phyloP scores from a whole-genome alignment of 305 asterid genomes.

The Ajuga reptans region DNA sequence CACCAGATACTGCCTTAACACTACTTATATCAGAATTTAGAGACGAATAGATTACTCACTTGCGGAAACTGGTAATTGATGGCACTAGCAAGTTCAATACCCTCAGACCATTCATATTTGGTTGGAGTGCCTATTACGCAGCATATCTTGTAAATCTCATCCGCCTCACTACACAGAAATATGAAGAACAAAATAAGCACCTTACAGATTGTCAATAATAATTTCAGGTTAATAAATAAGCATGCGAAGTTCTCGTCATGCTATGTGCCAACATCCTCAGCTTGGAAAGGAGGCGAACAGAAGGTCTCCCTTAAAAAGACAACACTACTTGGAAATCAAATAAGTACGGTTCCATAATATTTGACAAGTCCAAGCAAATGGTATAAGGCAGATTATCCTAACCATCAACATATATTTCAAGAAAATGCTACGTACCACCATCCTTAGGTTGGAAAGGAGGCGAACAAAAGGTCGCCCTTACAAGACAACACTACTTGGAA shows the following conservation, averaged over 20 bases:
- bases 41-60: slow-evolving; percentile 28
- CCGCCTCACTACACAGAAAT: slow-evolving; percentile 43
- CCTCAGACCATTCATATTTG: slow-evolving; percentile 53
- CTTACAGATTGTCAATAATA: not conserved
- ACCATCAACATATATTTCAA: not conserved
- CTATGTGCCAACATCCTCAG: not conserved
- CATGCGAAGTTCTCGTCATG: not conserved
- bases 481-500: not conserved
- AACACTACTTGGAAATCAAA: not conserved
- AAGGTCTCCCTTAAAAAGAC: not conserved
- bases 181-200: slow-evolving; percentile 14
- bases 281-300: not conserved
- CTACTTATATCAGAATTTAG: not conserved
- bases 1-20: too few species aligned
- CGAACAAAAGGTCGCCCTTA: not conserved
- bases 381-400: not conserved
- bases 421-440: not conserved
- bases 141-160: slow-evolving; percentile 55
- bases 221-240: not conserved
- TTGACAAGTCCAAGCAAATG: not conserved
- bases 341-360: not conserved
- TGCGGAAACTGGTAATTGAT: slow-evolving; percentile 67
- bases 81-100: slow-evolving; percentile 57
- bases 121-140: slow-evolving; percentile 49
- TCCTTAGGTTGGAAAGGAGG: not conserved